phyloP scores from a whole-genome alignment of 1,284 basidiomycete genomes.

The Melampsora larici-populina region DNA sequence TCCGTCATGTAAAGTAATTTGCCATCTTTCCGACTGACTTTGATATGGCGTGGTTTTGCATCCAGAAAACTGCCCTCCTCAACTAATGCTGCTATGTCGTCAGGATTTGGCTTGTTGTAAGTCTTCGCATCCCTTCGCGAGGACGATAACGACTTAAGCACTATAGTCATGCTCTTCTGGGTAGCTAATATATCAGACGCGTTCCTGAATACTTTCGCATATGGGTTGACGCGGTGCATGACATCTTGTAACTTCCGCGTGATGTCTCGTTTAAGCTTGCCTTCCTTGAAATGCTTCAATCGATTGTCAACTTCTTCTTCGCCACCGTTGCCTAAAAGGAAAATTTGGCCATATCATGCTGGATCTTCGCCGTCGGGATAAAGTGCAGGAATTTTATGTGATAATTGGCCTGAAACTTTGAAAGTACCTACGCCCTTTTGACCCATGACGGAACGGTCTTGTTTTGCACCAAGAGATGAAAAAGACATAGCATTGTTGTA shows the following conservation, averaged over 20 bases:
- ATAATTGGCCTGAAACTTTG: neutral
- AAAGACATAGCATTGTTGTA: slow-evolving; percentile 5
- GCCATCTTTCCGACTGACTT: neutral
- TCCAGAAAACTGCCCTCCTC: neutral
- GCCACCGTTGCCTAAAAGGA: neutral
- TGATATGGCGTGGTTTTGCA: neutral
- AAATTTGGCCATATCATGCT: neutral
- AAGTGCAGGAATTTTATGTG: neutral
- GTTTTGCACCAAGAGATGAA: neutral
- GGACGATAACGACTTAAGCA: neutral
- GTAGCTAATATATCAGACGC: neutral
- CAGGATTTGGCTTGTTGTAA: neutral
- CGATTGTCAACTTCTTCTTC: neutral
- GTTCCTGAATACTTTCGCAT: no score
- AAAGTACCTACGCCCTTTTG: neutral
- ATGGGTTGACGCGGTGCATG: no score
- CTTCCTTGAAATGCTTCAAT: no score
- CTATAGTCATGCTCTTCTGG: neutral
- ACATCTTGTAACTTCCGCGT: no score
- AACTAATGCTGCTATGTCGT: neutral
- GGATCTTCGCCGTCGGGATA: no score
- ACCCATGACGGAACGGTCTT: neutral
- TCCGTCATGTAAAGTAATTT: neutral
- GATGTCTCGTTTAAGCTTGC: no score
- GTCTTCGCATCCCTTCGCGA: no score